phyloP scores from a whole-genome alignment of 805 yeast genomes.

The Saccharomycopsis oosterbeekiorum region DNA sequence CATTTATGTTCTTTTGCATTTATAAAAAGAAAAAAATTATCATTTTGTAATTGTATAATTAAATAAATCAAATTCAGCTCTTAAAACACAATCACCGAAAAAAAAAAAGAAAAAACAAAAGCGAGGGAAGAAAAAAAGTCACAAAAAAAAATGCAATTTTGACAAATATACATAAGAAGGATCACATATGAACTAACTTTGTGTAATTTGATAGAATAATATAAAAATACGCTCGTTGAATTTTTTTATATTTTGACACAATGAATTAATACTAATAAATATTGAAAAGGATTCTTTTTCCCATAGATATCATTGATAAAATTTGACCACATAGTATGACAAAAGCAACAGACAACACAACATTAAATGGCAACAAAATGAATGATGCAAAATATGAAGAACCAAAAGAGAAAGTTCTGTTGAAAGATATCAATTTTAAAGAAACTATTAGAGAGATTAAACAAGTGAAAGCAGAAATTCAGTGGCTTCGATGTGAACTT shows the following conservation, averaged over 20 bases:
- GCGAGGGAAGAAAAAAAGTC: not conserved
- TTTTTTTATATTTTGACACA: not conserved
- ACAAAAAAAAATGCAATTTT: not conserved
- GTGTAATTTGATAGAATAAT: too few species aligned
- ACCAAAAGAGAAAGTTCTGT: not conserved
- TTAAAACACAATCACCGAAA: not conserved
- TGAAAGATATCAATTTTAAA: not conserved
- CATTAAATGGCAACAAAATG: not conserved
- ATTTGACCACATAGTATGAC: not conserved
- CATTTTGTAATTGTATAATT: not conserved
- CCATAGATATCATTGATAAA: not conserved
- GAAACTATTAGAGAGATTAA: constrained; percentile 6
- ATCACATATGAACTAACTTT: too few species aligned
- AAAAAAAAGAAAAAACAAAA: not conserved
- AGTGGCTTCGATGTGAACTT: constrained; percentile 13
- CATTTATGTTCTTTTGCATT: not conserved
- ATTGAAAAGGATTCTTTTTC: too few species aligned
- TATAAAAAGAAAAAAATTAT: not conserved
- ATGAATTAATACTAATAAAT: too few species aligned
- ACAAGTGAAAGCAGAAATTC: constrained; percentile 12
- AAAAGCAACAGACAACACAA: not conserved
- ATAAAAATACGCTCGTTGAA: too few species aligned
- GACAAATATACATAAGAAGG: too few species aligned
- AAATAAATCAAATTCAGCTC: not conserved
- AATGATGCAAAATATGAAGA: not conserved